phyloP scores from a whole-genome alignment of 371 early-diverging fungal species.

The Rhizopus stolonifer region DNA sequence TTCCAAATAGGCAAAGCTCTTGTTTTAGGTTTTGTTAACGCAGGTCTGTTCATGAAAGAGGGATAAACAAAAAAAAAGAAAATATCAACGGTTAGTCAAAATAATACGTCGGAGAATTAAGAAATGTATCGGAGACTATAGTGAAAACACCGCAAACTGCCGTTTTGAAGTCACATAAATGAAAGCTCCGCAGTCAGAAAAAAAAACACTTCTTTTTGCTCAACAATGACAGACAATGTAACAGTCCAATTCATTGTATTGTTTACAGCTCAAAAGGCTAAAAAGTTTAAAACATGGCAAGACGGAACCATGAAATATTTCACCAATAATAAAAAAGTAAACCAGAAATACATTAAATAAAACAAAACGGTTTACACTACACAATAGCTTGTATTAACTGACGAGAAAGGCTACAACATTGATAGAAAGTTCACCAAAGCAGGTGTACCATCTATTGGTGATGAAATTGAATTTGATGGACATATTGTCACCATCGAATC shows the following conservation, averaged over 20 bases:
- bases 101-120: too few species aligned
- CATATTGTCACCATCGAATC: constrained; percentile 57
- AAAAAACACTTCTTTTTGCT: neutral
- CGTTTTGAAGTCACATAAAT: neutral
- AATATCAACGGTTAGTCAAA: too few species aligned
- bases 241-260: constrained; percentile 32
- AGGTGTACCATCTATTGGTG: constrained; percentile 40
- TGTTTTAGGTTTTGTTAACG: neutral
- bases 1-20: constrained; percentile 7
- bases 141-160: neutral
- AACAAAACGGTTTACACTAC: neutral
- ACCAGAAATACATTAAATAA: neutral
- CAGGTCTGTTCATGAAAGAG: neutral
- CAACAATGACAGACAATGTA: constrained; percentile 30
- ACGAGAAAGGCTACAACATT: constrained; percentile 51
- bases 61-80: too few species aligned
- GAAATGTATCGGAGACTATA: too few species aligned
- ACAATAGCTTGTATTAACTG: constrained; percentile 39
- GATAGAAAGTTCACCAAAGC: constrained; percentile 54
- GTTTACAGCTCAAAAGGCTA: constrained; percentile 60
- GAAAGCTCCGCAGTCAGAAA: neutral
- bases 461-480: constrained; percentile 64
- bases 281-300: constrained; percentile 67
- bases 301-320: constrained; percentile 55
- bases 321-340: constrained; percentile 45